These are phyloP conservation scores for Pleurozium schreberi DNA, from an alignment of 225 moss, liverwort and hornwort species.

Conservation along the genomic window DNA sequence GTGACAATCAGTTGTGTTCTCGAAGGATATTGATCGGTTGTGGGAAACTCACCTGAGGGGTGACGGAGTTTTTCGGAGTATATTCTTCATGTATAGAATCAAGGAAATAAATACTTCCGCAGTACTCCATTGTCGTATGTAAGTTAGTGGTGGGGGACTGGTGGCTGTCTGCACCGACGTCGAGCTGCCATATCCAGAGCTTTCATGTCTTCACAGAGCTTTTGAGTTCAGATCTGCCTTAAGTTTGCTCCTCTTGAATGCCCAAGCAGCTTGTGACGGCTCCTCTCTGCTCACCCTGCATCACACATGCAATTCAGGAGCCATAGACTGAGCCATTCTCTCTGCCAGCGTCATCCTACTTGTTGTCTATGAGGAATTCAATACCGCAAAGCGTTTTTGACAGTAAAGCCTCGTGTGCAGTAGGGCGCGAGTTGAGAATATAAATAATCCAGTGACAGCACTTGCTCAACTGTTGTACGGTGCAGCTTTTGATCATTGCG, in stretches of 20 bases:
- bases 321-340: background rate
- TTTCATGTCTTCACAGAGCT: constrained; percentile 16
- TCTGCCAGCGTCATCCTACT: background rate
- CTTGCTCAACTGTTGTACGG: background rate
- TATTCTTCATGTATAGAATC: background rate
- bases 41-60: background rate
- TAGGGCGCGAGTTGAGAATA: background rate
- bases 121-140: constrained; percentile 12
- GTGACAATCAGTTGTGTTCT: background rate
- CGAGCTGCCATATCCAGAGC: constrained; percentile 26
- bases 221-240: constrained; percentile 3
- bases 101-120: background rate
- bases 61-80: background rate
- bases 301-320: constrained; percentile 3
- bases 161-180: constrained; percentile 15
- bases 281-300: constrained; percentile 1
- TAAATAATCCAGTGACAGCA: background rate
- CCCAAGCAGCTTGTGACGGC: constrained; percentile 26
- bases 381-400: background rate
- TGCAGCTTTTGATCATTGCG: background rate
- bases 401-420: background rate
- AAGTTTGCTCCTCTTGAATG: constrained; percentile 13
- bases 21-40: background rate
- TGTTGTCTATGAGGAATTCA: background rate
- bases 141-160: background rate